These are phyloP conservation scores for Fonsecaea pugnacius DNA, from an alignment of 2,329 filamentous ascomycete genomes.

Conservation along the genomic window DNA sequence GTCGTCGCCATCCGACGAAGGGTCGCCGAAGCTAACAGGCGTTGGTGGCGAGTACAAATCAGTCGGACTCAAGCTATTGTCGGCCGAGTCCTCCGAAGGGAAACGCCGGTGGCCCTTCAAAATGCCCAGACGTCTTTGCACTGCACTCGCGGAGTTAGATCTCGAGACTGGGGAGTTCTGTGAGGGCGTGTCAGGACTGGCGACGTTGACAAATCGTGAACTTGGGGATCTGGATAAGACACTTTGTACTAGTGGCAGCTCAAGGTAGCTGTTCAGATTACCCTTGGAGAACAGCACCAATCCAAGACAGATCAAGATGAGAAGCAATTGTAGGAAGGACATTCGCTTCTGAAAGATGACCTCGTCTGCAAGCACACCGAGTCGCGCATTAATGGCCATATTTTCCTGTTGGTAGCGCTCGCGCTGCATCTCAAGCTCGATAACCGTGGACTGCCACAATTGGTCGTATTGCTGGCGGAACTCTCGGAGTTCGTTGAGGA, in stretches of 20 bases:
- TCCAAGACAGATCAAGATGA: constrained; percentile 83
- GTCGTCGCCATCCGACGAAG: constrained; percentile 26
- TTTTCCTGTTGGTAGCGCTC: constrained; percentile 84
- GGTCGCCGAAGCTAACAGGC: constrained; percentile 35
- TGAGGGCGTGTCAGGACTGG: constrained; percentile 27
- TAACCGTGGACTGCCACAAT: constrained; percentile 92
- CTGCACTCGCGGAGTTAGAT: constrained; percentile 23
- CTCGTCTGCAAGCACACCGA: constrained; percentile 92
- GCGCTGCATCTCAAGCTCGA: constrained; percentile 85
- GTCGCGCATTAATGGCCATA: constrained; percentile 75
- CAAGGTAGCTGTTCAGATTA: constrained; percentile 50
- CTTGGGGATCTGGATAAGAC: constrained; percentile 53
- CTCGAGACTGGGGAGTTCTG: constrained; percentile 27
- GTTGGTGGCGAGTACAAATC: constrained; percentile 35
- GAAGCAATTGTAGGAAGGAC: constrained; percentile 85
- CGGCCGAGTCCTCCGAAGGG: constrained; percentile 33
- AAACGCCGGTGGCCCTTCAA: constrained; percentile 35
- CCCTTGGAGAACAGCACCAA: constrained; percentile 75
- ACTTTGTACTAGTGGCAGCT: constrained; percentile 52
- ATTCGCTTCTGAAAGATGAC: constrained; percentile 83
- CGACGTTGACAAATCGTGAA: constrained; percentile 33
- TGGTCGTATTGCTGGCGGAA: constrained; percentile 90
- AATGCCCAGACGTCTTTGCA: constrained; percentile 29
- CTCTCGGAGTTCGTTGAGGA: constrained; percentile 76
- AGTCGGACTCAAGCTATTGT: constrained; percentile 26